Evolutionary conservation across 2,329 filamentous ascomycete genomes (phyloP).

Genomic region (Aureobasidium sp.): DNA sequence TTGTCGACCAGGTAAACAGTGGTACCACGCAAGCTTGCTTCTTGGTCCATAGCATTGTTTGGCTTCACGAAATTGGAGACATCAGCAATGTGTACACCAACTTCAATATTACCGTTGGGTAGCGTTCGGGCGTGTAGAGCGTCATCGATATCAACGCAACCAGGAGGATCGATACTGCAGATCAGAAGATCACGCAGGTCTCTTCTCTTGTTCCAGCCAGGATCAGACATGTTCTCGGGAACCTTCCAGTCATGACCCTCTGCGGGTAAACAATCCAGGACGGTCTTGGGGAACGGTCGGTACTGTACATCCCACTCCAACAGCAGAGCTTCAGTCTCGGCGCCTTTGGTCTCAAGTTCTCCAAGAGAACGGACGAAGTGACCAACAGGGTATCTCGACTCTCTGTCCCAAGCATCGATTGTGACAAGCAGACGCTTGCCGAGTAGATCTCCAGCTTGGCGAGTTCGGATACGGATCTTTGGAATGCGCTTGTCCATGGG

Average conservation of each 20-base stretch:
- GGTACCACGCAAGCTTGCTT: constrained; percentile 88
- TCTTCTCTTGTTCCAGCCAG: constrained; percentile 77
- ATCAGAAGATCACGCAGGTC: constrained; percentile 82
- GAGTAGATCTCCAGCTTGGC: constrained; percentile 80
- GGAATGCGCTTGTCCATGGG: constrained; percentile 98
- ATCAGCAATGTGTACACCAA: constrained; percentile 97
- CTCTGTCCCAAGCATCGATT: constrained; percentile 91
- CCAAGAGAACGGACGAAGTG: constrained; percentile 92
- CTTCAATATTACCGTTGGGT: constrained; percentile 89
- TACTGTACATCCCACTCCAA: constrained; percentile 98
- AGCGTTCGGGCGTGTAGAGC: constrained; percentile 80
- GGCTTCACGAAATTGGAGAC: constrained; percentile 99
- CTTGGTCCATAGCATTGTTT: constrained; percentile 92
- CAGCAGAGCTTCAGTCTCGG: constrained; percentile 89
- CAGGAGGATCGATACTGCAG: constrained; percentile 94
- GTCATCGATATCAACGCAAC: constrained; percentile 97
- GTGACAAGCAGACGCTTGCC: constrained; percentile 89
- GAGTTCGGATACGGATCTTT: constrained; percentile 87
- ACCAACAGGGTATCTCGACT: constrained; percentile 84
- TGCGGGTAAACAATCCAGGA: constrained; percentile 82
- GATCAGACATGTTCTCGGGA: constrained; percentile 68
- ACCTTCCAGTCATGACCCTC: constrained; percentile 95
- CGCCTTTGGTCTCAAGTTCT: constrained; percentile 92
- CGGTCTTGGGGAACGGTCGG: constrained; percentile 89
- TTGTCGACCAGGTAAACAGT: constrained; percentile 98